phyloP scores from a whole-genome alignment of 2,329 filamentous ascomycete genomes.

The Talaromyces sp. region DNA sequence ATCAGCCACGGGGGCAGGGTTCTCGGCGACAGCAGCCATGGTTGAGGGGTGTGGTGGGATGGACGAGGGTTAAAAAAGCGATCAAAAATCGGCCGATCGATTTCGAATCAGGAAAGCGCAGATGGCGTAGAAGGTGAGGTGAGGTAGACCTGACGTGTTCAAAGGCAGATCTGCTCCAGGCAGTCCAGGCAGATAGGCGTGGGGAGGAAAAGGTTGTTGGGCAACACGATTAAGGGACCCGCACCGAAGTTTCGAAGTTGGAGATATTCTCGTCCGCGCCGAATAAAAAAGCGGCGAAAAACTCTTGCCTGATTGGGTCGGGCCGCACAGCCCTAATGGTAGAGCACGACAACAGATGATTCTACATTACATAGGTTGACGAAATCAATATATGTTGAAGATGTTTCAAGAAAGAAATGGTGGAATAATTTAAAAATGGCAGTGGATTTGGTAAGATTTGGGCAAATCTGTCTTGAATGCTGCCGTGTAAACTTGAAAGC shows the following conservation, averaged over 20 bases:
- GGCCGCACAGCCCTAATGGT: constrained; percentile 23
- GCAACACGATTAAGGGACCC: constrained; percentile 21
- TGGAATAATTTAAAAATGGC: no score
- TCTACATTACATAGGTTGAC: no score
- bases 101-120: constrained; percentile 10
- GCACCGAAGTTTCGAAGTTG: constrained; percentile 35
- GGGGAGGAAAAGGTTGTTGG: constrained; percentile 17
- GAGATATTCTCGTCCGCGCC: constrained; percentile 12
- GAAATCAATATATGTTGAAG: no score
- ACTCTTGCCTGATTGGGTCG: constrained; percentile 27
- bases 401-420: no score
- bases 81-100: constrained; percentile 9
- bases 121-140: neutral
- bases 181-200: constrained; percentile 30
- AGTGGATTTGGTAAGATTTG: no score
- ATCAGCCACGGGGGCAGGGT: constrained; percentile 48
- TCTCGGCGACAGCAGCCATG: constrained; percentile 44
- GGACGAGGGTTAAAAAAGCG: constrained; percentile 9
- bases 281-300: constrained; percentile 22
- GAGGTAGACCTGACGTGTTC: neutral
- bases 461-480: no score
- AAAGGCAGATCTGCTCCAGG: constrained; percentile 40
- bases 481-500: no score
- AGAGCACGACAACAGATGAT: neutral
- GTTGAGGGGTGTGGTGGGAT: constrained; percentile 16